These are phyloP conservation scores for Papiliotrema laurentii DNA, from an alignment of 1,284 basidiomycete species.

Conservation along the genomic window DNA sequence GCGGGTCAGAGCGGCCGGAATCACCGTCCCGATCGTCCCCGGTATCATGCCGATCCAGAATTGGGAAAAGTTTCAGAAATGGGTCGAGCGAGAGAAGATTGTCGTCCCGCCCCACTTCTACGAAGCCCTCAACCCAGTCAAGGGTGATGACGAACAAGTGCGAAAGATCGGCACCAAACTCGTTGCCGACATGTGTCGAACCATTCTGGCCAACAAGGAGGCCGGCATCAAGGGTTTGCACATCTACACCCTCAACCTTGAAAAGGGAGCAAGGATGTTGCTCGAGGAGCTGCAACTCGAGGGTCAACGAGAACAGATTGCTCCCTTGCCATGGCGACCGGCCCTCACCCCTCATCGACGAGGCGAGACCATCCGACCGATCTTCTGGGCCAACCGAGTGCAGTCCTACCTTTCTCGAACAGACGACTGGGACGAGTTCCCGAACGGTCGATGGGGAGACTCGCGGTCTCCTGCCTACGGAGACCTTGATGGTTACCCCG, in stretches of 20 bases:
- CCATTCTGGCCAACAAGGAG: conserved; percentile 65
- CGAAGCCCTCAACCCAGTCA: conserved; percentile 79
- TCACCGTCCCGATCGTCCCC: conserved; percentile 90
- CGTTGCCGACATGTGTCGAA: conserved; percentile 80
- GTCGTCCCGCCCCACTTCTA: conserved; percentile 74
- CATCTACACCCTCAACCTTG: conserved; percentile 98
- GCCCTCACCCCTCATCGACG: conserved; percentile 84
- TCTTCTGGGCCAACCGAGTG: conserved; percentile 81
- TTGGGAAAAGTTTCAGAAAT: conserved; percentile 92
- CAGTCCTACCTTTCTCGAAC: conserved; percentile 88
- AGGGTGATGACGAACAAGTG: conserved; percentile 87
- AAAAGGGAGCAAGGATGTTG: conserved; percentile 89
- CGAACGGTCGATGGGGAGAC: conserved; percentile 97
- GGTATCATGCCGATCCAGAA: conserved; percentile 93
- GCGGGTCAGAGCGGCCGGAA: conserved; percentile 74
- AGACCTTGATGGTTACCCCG: conserved; percentile 91
- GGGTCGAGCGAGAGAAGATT: conserved; percentile 81
- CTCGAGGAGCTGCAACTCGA: conserved; percentile 82
- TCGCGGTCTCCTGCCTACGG: conserved; percentile 95
- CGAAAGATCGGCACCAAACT: conserved; percentile 81
- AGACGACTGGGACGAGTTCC: conserved; percentile 98
- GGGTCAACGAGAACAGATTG: conserved; percentile 76
- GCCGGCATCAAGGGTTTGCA: conserved; percentile 83
- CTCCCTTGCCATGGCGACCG: conserved; percentile 90
- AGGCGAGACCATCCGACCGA: conserved; percentile 83